Evolutionary conservation across 164 flowering plant species (phyloP), one percentile per base, ranked within the genome.

Genomic region (Aristolochia fimbriata): DNA sequence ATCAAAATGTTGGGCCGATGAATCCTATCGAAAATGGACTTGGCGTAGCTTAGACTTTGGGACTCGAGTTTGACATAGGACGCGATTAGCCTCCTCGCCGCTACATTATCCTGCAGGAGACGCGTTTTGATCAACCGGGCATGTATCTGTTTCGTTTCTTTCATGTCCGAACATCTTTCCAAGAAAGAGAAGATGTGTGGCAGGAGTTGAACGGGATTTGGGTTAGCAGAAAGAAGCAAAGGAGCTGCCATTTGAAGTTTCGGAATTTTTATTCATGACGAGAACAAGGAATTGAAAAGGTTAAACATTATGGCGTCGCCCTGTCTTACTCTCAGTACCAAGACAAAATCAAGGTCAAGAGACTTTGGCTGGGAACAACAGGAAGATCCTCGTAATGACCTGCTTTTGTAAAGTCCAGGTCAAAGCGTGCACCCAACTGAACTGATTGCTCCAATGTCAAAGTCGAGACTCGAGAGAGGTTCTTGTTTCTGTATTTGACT

Each of bases 141-240:
- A 52, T 77, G 85, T 11, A 79, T 71, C 65, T 81, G 83, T 70
- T 77, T 78, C 20, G 74, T 41, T 61, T 78, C 77, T 57, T 70
- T 71, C 76, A 74, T 76, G 65, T 50, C 65, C 51, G 82, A 74
- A 57, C 84, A 78, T 67, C 61, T 74, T 51, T 80, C 73, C 37
- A 77, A 64, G 62, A 75, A 62, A 51, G 63, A 52, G 8, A 70
- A 53, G 43, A 37, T 7, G 43, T 37, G 9, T 27, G 68, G 69
- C 31, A 64, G 73, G 17, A 61, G n/a, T 33, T 64, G 68, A 21
- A 59, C 30, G 50, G 61, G 57, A 52, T 67, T 62, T 45, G 71
- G 70, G 45, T 57, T 71, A 60, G 49, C 27, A 51, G 74, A 68
- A 56, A 69, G 17, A 46, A 57, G 66, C 60, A 62, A 21, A 59